Base-by-base conservation (phyloP, 1,284 basidiomycete species). In the Ustilago xerochloae region DNA sequence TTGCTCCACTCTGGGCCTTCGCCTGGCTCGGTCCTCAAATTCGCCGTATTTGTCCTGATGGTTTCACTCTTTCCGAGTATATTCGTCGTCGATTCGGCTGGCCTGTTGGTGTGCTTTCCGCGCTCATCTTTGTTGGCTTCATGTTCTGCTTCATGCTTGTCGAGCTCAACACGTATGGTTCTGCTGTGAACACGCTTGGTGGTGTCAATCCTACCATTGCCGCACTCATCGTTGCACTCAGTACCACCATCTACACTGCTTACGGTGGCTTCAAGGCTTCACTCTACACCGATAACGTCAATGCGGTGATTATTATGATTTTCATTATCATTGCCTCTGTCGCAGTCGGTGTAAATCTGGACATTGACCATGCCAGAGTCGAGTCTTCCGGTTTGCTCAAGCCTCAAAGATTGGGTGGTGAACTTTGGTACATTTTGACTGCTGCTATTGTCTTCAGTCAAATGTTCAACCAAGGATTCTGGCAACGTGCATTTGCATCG, bases 391-490 rank as follows among this genome's bases (percentile, higher is more conserved):
- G 79, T n/a, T 41, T 84, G 47, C 71, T 81, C 32, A 66, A 57
- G 38, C 59, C 78, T 24, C 75, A 81, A 24, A 45, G 53, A 9
- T 76, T 84, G n/a, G 83, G 82, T 33, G 83, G 83, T 30, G 72
- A 84, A 62, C 65, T 84, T 18, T 83, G 81, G 81, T 84, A 81
- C 74, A 81, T 84, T 32, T 58, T 84, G 13, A 57, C 79, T 7
- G 78, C 80, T n/a, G 82, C 83, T 13, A 48, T 84, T 36, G 38
- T 83, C 47, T 84, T 84, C 57, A 63, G 72, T 32, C 81, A 84
- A 55, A 83, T 84, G 81, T 82, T 84, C 70, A 82, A 84, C 70
- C 82, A 84, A 61, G 83, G 83, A 38, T 84, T 82, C 65, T 84
- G 83, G 83, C 83, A 84, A 60, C 79, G 83, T 18, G 80, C 81